These are phyloP conservation scores for Venturia effusa DNA, from an alignment of 2,329 filamentous ascomycete species.

Conservation along the genomic window DNA sequence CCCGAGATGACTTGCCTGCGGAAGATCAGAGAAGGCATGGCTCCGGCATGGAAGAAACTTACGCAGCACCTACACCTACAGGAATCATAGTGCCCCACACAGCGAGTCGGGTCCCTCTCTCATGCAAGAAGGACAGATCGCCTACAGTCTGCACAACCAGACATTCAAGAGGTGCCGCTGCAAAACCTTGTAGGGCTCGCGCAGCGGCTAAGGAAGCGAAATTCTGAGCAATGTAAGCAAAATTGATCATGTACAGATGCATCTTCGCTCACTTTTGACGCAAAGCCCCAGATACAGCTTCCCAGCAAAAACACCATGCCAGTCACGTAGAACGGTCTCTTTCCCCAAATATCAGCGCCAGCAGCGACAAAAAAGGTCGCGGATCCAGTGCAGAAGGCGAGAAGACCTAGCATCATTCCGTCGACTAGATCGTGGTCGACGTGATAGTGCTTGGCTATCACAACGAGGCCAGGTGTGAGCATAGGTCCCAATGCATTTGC, in stretches of 20 bases:
- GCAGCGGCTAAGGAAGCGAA: conserved; percentile 37
- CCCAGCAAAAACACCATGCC: conserved; percentile 35
- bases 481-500: conserved; percentile 29
- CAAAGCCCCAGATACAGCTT: conserved; percentile 38
- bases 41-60: background rate
- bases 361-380: conserved; percentile 42
- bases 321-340: conserved; percentile 38
- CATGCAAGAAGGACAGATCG: conserved; percentile 35
- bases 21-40: background rate
- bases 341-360: conserved; percentile 40
- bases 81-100: conserved; percentile 31
- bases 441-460: conserved; percentile 26
- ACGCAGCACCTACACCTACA: conserved; percentile 28
- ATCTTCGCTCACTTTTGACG: conserved; percentile 18
- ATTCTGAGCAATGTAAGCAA: conserved; percentile 14
- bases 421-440: conserved; percentile 38
- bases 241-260: background rate
- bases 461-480: conserved; percentile 39
- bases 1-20: conserved; percentile 24
- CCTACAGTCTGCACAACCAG: conserved; percentile 41
- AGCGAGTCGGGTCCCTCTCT: conserved; percentile 25
- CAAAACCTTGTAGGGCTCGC: conserved; percentile 39
- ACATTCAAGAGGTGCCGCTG: conserved; percentile 35
- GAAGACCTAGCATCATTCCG: conserved; percentile 28
- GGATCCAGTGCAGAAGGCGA: conserved; percentile 29